phyloP scores from a whole-genome alignment of 2,329 filamentous ascomycete genomes.

The Colletotrichum liaoningense region DNA sequence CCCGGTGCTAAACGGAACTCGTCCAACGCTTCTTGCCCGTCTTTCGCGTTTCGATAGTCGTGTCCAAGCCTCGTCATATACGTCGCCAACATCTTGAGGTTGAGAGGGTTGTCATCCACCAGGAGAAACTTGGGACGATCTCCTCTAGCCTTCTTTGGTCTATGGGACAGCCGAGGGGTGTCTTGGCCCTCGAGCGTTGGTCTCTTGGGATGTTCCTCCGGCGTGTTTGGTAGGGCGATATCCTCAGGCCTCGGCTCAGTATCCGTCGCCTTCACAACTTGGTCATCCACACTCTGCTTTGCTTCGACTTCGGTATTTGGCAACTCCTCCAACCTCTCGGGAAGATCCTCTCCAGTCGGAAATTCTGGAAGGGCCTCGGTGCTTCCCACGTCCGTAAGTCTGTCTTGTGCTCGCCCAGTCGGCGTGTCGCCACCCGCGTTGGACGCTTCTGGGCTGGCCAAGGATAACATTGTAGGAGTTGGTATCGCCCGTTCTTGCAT shows the following conservation, averaged over 20 bases:
- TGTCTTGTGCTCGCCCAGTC: neutral
- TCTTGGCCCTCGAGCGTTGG: neutral
- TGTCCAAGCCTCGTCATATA: constrained; percentile 49
- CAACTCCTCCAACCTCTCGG: neutral
- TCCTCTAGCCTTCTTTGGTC: neutral
- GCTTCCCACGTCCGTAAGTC: neutral
- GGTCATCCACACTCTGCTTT: neutral
- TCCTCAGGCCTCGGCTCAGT: neutral
- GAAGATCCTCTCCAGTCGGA: neutral
- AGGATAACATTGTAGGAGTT: neutral
- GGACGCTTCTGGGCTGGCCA: neutral
- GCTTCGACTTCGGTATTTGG: neutral
- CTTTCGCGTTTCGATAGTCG: constrained; percentile 44
- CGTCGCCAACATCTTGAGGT: constrained; percentile 47
- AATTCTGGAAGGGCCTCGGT: neutral
- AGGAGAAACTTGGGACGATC: constrained; percentile 43
- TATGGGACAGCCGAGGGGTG: neutral
- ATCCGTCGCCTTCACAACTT: neutral
- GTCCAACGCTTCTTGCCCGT: constrained; percentile 49
- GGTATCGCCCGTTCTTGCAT: neutral
- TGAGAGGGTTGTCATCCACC: constrained; percentile 56
- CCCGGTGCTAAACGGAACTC: constrained; percentile 40
- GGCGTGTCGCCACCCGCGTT: neutral
- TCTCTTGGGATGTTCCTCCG: neutral
- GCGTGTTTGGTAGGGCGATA: neutral